These are phyloP conservation scores for Musa beccarii DNA, from an alignment of 176 grass and related monocot genomes.

Conservation along the genomic window DNA sequence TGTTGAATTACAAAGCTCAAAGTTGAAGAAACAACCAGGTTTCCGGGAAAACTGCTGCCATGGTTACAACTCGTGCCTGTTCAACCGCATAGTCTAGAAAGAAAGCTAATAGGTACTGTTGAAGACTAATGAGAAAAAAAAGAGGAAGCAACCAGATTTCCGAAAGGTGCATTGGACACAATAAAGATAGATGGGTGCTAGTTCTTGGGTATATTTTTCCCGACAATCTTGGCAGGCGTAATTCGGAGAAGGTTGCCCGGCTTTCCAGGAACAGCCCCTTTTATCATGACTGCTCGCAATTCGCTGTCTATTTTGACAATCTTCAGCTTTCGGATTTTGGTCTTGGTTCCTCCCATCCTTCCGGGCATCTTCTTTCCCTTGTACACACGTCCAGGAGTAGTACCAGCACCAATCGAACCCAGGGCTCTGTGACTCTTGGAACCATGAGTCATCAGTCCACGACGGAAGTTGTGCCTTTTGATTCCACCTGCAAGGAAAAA, in stretches of 20 bases:
- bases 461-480: conserved; percentile 87
- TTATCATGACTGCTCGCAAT: conserved; percentile 63
- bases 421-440: conserved; percentile 89
- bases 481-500: conserved; percentile 60
- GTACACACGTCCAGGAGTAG: conserved; percentile 77
- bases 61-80: too few species aligned
- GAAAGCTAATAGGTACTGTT: too few species aligned
- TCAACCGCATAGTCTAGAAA: too few species aligned
- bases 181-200: conserved; percentile 16
- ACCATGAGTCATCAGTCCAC: conserved; percentile 84
- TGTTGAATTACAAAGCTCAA: too few species aligned
- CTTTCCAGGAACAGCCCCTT: conserved; percentile 83
- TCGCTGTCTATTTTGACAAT: conserved; percentile 79
- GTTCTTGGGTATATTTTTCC: conserved; percentile 76
- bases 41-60: too few species aligned
- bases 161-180: neutral
- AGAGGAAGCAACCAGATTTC: too few species aligned
- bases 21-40: too few species aligned
- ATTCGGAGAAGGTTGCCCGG: conserved; percentile 85
- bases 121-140: too few species aligned
- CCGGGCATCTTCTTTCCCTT: conserved; percentile 94
- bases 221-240: conserved; percentile 78
- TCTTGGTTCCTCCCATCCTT: conserved; percentile 77
- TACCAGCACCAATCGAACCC: conserved; percentile 89
- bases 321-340: conserved; percentile 83